Evolutionary conservation across 495 filamentous ascomycete genomes (phyloP), one percentile per base, ranked within the genome.

Genomic region (Penicillium riverlandense): DNA sequence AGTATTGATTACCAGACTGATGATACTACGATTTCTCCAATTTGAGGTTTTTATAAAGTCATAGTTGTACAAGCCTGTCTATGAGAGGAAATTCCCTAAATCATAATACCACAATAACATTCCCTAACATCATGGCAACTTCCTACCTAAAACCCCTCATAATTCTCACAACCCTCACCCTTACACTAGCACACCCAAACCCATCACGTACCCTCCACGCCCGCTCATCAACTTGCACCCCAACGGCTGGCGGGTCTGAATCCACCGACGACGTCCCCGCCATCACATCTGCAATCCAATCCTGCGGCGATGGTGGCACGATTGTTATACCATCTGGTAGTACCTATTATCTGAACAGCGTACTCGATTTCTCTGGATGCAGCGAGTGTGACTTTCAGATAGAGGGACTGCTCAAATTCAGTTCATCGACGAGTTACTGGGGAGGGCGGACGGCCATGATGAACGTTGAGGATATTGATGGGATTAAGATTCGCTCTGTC

Each of bases 271-370:
- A 72, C 51, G 54, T 61, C 3, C 67, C 68, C 10, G 63, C 67
- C 6, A 70, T 70, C 12, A 41, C 45, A 27, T 53, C 58, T 0
- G 67, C 67, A 0, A 64, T 69, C 27, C 36, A 55, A 29, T 58
- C 58, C 13, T 72, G 65, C 44, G 63, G 71, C 28, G 53, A 61
- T 2, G 59, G 62, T 12, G 71, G 68, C 4, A 71, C 63, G 0
- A 71, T 74, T 15, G 60, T 69, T 3, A 65, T 74, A 31, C 71
- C 71, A 3, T 45, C 55, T 2, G 61, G 57, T 1, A 57, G 41
- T 0, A 72, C 66, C 2, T 75, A 72, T 43, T 61, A 62, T 42
- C 45, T 69, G 35, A 61, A 66, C 48, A 67, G 63, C 16, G 57
- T 62, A 7, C 62, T 72, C 6, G 57, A 62, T 30, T 66, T 72